Evolutionary conservation across 257 asterid species (phyloP).

Genomic region (Solanum corneliomulleri): DNA sequence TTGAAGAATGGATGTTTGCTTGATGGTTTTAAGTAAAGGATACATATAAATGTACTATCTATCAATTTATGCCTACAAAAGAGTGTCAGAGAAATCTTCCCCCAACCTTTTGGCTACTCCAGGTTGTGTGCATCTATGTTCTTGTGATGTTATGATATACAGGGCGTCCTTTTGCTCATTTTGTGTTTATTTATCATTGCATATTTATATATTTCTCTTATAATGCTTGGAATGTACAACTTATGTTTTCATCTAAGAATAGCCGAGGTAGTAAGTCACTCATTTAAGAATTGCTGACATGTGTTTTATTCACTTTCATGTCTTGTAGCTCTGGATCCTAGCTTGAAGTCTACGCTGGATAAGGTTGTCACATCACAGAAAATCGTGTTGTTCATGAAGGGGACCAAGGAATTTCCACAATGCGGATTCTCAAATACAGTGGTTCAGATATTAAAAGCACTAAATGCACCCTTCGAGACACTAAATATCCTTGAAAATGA

Average conservation of each 20-base stretch:
- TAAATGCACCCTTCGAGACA: slow-evolving; percentile 69
- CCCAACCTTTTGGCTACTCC: not conserved
- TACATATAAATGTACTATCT: not conserved
- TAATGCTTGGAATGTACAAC: not conserved
- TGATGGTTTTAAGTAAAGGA: not conserved
- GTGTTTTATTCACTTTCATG: not conserved
- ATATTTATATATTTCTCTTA: not conserved
- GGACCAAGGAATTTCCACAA: slow-evolving; percentile 85
- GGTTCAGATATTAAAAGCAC: slow-evolving; percentile 62
- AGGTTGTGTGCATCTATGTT: not conserved
- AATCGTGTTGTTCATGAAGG: slow-evolving; percentile 80
- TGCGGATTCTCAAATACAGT: slow-evolving; percentile 87
- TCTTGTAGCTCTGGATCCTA: slow-evolving; percentile 59
- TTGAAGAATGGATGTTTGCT: not conserved
- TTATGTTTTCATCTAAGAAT: not conserved
- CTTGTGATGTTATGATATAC: not conserved
- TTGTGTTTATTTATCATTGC: not conserved
- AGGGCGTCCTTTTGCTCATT: not conserved
- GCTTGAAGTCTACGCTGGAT: slow-evolving; percentile 63
- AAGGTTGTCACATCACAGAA: slow-evolving; percentile 71
- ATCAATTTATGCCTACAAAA: not conserved
- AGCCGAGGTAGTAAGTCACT: not conserved
- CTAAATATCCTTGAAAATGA: slow-evolving; percentile 74
- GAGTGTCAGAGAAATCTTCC: not conserved
- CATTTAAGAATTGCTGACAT: not conserved